A percentile compares a stretch with the other conserved stretches of the same genome.
phyloP scores from a whole-genome alignment of 2,329 filamentous ascomycete species.

The Aspergillus texensis region DNA sequence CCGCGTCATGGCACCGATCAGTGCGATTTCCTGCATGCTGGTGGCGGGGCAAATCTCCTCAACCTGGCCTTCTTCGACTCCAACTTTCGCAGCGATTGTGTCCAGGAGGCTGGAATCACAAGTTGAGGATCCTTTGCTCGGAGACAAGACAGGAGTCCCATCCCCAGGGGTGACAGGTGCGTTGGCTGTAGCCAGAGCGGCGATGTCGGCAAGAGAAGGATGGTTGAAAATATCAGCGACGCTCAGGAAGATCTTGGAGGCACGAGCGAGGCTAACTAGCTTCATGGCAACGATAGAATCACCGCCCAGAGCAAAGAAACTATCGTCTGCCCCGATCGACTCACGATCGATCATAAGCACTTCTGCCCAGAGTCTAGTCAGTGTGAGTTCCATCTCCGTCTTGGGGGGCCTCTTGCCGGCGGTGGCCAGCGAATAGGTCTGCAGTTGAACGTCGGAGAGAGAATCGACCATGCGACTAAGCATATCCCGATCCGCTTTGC shows the following conservation, averaged over 20 bases:
- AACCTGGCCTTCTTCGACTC: not conserved
- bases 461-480: not conserved
- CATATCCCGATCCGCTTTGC: not conserved
- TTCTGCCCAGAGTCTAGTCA: not conserved
- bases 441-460: not conserved
- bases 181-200: not conserved
- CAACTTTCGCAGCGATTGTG: not conserved
- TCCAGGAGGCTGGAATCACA: not conserved
- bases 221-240: not conserved
- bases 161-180: not conserved
- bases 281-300: constrained; percentile 29
- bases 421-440: not conserved
- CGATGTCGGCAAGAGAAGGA: not conserved
- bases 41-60: not conserved
- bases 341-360: constrained; percentile 10
- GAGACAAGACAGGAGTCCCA: not conserved
- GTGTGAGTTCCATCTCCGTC: not conserved
- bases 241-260: not conserved
- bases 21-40: not conserved
- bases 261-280: constrained; percentile 22
- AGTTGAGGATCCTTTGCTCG: not conserved
- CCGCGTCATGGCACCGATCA: not conserved
- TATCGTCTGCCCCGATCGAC: constrained; percentile 16
- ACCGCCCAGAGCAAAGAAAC: constrained; percentile 25
- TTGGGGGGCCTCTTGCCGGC: not conserved